Evolutionary conservation across 2,329 filamentous ascomycete genomes (phyloP).

Genomic region (Camillea tinctor): DNA sequence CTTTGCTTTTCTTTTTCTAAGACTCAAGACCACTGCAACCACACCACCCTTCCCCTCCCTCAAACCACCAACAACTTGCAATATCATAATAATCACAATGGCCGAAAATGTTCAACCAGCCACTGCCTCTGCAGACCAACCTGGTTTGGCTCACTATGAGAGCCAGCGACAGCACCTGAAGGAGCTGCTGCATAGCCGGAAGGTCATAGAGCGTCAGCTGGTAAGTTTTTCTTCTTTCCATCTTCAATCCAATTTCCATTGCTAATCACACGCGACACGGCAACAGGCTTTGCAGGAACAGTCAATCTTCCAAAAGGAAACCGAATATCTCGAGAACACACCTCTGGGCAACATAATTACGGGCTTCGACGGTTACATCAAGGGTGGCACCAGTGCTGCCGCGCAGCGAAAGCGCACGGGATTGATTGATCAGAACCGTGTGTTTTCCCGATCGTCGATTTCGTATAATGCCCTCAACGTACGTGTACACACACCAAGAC

Average conservation of each 20-base stretch:
- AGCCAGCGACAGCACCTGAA: conserved; percentile 49
- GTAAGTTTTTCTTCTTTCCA: conserved; percentile 16
- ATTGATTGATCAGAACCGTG: conserved; percentile 67
- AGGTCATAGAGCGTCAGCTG: conserved; percentile 26
- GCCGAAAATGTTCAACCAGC: conserved; percentile 31
- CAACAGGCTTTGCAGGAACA: conserved; percentile 66
- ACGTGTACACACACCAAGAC: conserved; percentile 16
- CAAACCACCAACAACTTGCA: background rate
- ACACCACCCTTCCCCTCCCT: no score
- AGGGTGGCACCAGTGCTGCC: conserved; percentile 67
- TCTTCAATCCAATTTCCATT: background rate
- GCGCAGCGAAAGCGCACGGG: conserved; percentile 64
- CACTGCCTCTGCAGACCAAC: conserved; percentile 23
- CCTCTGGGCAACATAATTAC: conserved; percentile 92
- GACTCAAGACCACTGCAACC: no score
- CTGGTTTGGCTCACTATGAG: conserved; percentile 43
- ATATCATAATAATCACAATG: conserved; percentile 30
- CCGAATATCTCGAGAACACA: conserved; percentile 86
- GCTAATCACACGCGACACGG: conserved; percentile 6
- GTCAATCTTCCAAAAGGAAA: conserved; percentile 78
- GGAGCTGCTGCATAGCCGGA: conserved; percentile 42
- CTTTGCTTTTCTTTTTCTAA: no score
- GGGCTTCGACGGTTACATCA: conserved; percentile 98
- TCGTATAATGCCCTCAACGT: conserved; percentile 53
- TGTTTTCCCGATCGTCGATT: conserved; percentile 68